Conservation (phyloP, 2,329 filamentous ascomycete genomes). For the Fusarium albidum region DNA sequence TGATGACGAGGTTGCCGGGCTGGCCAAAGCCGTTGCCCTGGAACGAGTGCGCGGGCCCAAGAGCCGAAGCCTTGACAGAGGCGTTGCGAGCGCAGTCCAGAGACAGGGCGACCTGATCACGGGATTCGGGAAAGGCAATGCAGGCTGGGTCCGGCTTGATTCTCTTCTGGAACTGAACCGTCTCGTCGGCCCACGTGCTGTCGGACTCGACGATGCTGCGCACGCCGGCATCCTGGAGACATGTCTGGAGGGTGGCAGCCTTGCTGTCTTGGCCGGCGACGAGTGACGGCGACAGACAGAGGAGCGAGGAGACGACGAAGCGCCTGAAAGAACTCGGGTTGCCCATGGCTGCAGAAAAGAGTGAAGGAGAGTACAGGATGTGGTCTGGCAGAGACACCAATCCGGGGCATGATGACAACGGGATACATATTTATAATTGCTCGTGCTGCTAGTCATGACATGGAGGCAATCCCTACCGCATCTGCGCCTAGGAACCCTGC, state of each 20-base stretch:
- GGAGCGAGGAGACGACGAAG: conserved; percentile 19
- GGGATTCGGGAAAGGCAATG: conserved; percentile 31
- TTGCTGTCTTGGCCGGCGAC: neutral
- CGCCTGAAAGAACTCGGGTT: conserved; percentile 7
- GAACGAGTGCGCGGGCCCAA: conserved; percentile 37
- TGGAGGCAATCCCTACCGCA: too few species aligned
- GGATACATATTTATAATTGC: too few species aligned
- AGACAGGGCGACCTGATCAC: conserved; percentile 32
- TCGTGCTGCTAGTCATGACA: too few species aligned
- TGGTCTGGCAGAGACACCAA: too few species aligned
- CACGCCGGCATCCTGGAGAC: conserved; percentile 27
- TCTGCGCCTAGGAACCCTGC: too few species aligned
- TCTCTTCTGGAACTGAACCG: conserved; percentile 33
- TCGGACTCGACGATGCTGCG: conserved; percentile 32
- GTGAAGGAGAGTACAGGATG: neutral
- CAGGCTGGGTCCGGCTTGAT: conserved; percentile 31
- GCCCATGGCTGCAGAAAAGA: conserved; percentile 1
- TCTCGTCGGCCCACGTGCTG: conserved; percentile 26
- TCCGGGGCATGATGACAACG: too few species aligned
- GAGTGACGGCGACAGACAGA: conserved; percentile 8
- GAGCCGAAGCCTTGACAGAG: conserved; percentile 32
- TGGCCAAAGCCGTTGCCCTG: conserved; percentile 31
- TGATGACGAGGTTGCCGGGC: conserved; percentile 36
- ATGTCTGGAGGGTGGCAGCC: conserved; percentile 15
- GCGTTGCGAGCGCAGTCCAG: conserved; percentile 36